Evolutionary conservation across 2,329 filamentous ascomycete genomes (phyloP), one percentile per base, ranked within the genome.

Genomic region (Chaetomium sp.): DNA sequence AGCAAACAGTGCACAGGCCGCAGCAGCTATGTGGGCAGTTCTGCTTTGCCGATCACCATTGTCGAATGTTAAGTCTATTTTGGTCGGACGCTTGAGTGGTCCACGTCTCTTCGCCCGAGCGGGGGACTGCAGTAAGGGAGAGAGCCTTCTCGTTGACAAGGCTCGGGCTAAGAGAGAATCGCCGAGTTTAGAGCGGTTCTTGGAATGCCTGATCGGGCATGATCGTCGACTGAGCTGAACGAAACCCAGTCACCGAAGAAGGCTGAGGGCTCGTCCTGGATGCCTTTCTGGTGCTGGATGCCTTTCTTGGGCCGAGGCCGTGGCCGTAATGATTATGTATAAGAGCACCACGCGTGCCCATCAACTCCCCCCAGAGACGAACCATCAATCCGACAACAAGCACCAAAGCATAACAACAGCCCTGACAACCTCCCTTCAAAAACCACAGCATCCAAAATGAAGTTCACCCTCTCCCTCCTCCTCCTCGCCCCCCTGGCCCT

Each of bases 141-240:
- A 35, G 13, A 38, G 2, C 10, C 8, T 23, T 21, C 21, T 25
- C 21, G 21, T 25, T 25, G 47, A 25, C 47, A 50, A 50, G 47
- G 47, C 21, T 50, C n/a, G 8, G 45, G 45, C 45, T 35, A 8
- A 35, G 33, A 12, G 33, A 23, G n/a, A 50, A 3, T 23, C 5
- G 29, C 19, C n/a, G n/a, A n/a, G n/a, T n/a, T n/a, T n/a, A n/a
- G n/a, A n/a, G n/a, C n/a, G n/a, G n/a, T n/a, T n/a, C n/a, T n/a
- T n/a, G n/a, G n/a, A n/a, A n/a, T n/a, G n/a, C n/a, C 7, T 33
- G 53, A 55, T 55, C 53, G 53, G 53, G 29, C 53, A n/a, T 35
- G 53, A 35, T 55, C 53, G n/a, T 21, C 53, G 8, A 55, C 1
- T 31, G 29, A 55, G 53, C 53, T 55, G 29, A 55, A 23, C 29